A percentile compares a stretch with the other conserved stretches of the same genome.
Conservation (phyloP, 78 protist species). For the Mastigamoeba balamuthi region DNA sequence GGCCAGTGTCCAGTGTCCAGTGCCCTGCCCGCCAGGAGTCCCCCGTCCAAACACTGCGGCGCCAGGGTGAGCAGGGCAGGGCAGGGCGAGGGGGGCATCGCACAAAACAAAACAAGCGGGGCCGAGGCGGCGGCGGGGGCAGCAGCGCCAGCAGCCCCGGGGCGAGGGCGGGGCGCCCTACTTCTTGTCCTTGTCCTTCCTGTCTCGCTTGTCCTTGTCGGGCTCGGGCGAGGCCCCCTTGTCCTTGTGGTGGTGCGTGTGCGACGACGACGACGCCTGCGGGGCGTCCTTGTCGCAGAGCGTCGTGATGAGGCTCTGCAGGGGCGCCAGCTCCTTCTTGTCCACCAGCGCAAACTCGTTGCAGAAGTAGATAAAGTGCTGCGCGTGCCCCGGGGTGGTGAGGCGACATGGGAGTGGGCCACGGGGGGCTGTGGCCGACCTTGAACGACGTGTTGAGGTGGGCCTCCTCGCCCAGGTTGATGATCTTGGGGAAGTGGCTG, state of each 20-base stretch:
- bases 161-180: no score
- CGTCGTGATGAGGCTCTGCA: conserved; percentile 36
- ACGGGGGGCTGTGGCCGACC: no score
- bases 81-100: no score
- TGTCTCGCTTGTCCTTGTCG: not conserved
- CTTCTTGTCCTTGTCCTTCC: no score
- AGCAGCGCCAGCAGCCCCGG: no score
- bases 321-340: conserved; percentile 66
- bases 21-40: no score
- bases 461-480: conserved; percentile 72
- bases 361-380: conserved; percentile 72
- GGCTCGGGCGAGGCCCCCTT: not conserved
- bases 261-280: not conserved
- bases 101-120: no score
- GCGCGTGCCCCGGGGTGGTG: not conserved
- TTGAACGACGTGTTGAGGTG: conserved; percentile 69
- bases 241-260: not conserved
- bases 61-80: no score
- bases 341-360: conserved; percentile 66
- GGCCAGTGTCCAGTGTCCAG: no score
- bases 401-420: not conserved
- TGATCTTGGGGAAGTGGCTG: conserved; percentile 74
- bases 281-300: not conserved
- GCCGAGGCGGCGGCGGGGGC: no score
- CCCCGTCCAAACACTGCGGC: no score